Base-by-base conservation (phyloP, 805 yeast genomes). In the Suhomyces faveliae region DNA sequence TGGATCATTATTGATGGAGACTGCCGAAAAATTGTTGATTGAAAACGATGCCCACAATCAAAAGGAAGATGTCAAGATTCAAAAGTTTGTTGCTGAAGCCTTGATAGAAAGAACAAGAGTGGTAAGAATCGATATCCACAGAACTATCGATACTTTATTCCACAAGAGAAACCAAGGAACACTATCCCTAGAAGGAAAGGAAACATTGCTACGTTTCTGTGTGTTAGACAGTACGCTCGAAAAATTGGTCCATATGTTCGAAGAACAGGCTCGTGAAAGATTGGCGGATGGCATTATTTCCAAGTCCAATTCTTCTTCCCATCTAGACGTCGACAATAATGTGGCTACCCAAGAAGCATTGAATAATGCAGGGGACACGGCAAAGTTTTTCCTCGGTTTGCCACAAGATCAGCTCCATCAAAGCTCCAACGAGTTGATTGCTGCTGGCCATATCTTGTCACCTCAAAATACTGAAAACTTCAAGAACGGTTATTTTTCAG, bases 1-100 rank as follows among this genome's bases (percentile, higher is more conserved):
- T 66, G 94, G 92, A 5, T 78, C 89, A 0, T 68, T 87, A 48
- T 72, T 87, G 42, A 83, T 89, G 57, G 85, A 84, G 61, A 79
- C 89, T 2, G 92, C 91, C 0, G 89, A 83, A 51, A 79, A 80
- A 50, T 64, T 87, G 46, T 64, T 87, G 46, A 79, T 73, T 30
- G 66, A 61, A 35, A 44, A 44, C 22, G 45, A 51, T 6, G 45
- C 45, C 40, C 38, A 41, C 19, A 66, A 60, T 38, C 68, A 61
- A 35, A 50, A 60, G 35, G 73, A 66, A 27, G 75, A 74, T 45
- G 51, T 61, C 23, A 69, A 71, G 49, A 58, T 73, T 17, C 77
- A 77, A 51, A 67, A 64, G 43, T 70, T 78, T 43, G 72, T 80
- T 47, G 68, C 76, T 27, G 71, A 73, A 52, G 81, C 84, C 0